Conservation (phyloP, 129 eudicot species). For the Oenanthe sinensis region DNA sequence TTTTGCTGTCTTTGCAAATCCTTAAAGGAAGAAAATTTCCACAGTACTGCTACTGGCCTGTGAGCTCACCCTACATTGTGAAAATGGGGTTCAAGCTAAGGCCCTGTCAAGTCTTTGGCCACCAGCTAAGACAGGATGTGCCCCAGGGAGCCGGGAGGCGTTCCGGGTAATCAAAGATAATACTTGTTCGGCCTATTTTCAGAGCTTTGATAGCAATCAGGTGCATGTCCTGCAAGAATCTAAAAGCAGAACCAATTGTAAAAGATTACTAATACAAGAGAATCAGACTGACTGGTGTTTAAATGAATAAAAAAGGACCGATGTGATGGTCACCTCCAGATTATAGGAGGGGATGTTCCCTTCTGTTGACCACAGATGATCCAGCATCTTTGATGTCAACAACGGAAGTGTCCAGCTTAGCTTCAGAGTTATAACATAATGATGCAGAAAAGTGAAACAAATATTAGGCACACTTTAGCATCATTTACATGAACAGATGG, state of each 20-base stretch:
- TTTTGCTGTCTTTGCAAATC: constrained; percentile 71
- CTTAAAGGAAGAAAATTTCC: constrained; percentile 65
- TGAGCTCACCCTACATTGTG: constrained; percentile 63
- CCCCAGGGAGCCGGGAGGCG: constrained; percentile 89
- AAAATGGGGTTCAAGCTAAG: constrained; percentile 62
- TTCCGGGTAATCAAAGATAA: constrained; percentile 42
- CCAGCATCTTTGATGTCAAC: constrained; percentile 93
- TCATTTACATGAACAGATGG: too few species aligned
- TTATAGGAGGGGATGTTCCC: constrained; percentile 38
- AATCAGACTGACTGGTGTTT: background rate
- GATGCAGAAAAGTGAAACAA: background rate
- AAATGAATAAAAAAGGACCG: too few species aligned
- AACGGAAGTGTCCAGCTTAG: constrained; percentile 71
- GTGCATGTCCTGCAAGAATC: constrained; percentile 40
- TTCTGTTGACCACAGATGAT: constrained; percentile 47
- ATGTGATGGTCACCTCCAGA: constrained; percentile 38
- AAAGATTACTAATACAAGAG: background rate
- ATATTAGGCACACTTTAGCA: background rate
- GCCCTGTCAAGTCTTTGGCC: constrained; percentile 86
- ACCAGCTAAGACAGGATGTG: constrained; percentile 61
- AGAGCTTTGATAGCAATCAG: constrained; percentile 58
- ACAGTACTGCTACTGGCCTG: constrained; percentile 61
- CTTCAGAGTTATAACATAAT: background rate
- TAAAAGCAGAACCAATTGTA: background rate
- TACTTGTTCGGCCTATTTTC: constrained; percentile 52